A percentile compares a stretch with the other conserved stretches of the same genome.
Conservation (phyloP, 169 alveolate species). For the Eimeria tenella region DNA sequence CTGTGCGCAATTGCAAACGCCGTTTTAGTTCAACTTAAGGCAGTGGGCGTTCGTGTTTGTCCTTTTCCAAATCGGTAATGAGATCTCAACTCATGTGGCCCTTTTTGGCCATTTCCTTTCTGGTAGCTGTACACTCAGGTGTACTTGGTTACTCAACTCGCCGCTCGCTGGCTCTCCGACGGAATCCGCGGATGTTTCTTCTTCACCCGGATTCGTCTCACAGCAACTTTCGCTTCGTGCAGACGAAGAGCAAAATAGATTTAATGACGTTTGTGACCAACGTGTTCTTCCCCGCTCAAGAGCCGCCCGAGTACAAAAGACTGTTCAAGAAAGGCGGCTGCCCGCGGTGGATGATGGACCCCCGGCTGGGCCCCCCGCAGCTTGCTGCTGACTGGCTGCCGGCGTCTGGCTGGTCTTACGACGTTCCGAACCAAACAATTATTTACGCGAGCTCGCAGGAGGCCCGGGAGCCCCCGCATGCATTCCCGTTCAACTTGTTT, state of each 20-base stretch:
- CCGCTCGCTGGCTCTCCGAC: background rate
- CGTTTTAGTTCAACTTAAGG: too few species aligned
- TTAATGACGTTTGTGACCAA: slow-evolving; percentile 57
- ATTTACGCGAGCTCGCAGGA: slow-evolving; percentile 35
- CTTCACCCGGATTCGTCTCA: background rate
- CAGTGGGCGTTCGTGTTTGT: too few species aligned
- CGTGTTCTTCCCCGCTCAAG: slow-evolving; percentile 34
- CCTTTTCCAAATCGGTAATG: background rate
- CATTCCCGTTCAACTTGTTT: slow-evolving; percentile 63
- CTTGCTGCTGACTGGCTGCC: slow-evolving; percentile 51
- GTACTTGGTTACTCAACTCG: background rate
- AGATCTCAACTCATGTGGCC: background rate
- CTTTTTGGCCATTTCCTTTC: background rate
- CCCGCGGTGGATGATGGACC: slow-evolving; percentile 65
- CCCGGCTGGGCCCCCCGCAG: slow-evolving; percentile 46
- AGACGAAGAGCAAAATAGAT: slow-evolving; percentile 27
- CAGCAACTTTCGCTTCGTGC: background rate
- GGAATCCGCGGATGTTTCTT: background rate
- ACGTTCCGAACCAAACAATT: background rate
- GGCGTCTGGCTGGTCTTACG: slow-evolving; percentile 50
- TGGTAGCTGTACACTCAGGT: background rate
- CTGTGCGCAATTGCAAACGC: background rate
- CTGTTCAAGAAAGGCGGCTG: slow-evolving; percentile 56
- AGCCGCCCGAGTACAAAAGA: background rate
- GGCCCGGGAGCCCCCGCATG: slow-evolving; percentile 57